Conservation (phyloP, 2,329 filamentous ascomycete genomes). For the Aspergillus phoenicis region DNA sequence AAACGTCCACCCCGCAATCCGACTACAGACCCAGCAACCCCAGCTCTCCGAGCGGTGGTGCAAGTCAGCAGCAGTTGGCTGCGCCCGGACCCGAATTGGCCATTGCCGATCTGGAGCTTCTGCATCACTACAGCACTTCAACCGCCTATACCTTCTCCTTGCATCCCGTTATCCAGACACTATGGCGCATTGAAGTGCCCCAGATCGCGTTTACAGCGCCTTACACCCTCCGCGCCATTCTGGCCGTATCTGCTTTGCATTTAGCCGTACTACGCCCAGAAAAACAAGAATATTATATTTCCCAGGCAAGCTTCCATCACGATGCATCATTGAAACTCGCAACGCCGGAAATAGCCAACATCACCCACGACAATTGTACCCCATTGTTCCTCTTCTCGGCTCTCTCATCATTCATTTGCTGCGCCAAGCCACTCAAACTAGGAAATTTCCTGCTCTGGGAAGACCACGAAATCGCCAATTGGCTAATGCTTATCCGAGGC, state of each 20-base stretch:
- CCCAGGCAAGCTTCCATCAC: slow-evolving; percentile 43
- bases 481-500: slow-evolving; percentile 43
- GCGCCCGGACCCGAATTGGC: slow-evolving; percentile 13
- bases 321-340: slow-evolving; percentile 36
- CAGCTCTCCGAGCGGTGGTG: neutral
- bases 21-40: neutral
- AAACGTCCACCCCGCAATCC: neutral
- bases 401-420: slow-evolving; percentile 41
- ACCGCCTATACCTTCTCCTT: slow-evolving; percentile 53
- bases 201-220: slow-evolving; percentile 51
- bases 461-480: slow-evolving; percentile 39
- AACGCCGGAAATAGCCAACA: slow-evolving; percentile 35
- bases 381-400: slow-evolving; percentile 46
- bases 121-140: slow-evolving; percentile 56
- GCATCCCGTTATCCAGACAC: slow-evolving; percentile 45
- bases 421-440: slow-evolving; percentile 38
- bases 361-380: slow-evolving; percentile 38
- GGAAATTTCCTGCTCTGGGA: slow-evolving; percentile 41
- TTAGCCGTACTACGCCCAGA: slow-evolving; percentile 46
- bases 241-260: slow-evolving; percentile 55
- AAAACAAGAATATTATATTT: slow-evolving; percentile 42
- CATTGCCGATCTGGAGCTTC: slow-evolving; percentile 53
- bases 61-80: neutral
- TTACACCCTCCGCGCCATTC: slow-evolving; percentile 53
- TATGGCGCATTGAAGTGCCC: slow-evolving; percentile 54